phyloP scores from a whole-genome alignment of 768 basidiomycete species.

The Phlebiopsis flavidoalba region DNA sequence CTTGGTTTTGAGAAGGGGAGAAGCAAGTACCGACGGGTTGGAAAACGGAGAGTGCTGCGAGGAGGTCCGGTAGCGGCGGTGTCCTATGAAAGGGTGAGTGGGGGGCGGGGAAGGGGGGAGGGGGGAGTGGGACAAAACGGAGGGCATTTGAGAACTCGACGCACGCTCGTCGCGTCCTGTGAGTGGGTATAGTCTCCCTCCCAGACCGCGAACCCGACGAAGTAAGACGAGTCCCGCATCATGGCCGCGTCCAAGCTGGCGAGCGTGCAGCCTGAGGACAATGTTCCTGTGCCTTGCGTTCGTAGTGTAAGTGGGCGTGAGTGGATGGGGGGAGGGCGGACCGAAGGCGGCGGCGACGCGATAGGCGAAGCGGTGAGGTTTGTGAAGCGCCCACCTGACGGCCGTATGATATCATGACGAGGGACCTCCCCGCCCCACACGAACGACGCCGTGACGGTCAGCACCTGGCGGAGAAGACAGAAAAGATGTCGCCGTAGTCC shows the following conservation, averaged over 20 bases:
- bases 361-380: constrained; percentile 29
- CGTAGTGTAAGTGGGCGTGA: neutral
- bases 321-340: constrained; percentile 17
- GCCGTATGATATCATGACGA: constrained; percentile 47
- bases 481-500: constrained; percentile 10
- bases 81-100: constrained; percentile 6
- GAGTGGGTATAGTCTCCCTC: constrained; percentile 44
- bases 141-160: constrained; percentile 9
- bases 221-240: constrained; percentile 34
- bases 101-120: constrained; percentile 26
- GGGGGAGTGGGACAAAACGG: constrained; percentile 25
- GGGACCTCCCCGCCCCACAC: constrained; percentile 44
- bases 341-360: constrained; percentile 44
- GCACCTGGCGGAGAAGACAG: constrained; percentile 36
- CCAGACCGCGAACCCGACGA: constrained; percentile 45
- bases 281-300: too few species aligned
- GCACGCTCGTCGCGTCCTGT: constrained; percentile 17
- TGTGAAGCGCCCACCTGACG: constrained; percentile 40
- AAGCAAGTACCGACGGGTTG: constrained; percentile 24
- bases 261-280: constrained; percentile 38
- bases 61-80: constrained; percentile 4
- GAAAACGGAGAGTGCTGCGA: constrained; percentile 8
- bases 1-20: constrained; percentile 37
- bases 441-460: constrained; percentile 45
- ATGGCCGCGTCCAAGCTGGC: constrained; percentile 40